phyloP scores from a whole-genome alignment of 2,329 filamentous ascomycete genomes.

The Purpureocillium takamizusanense region DNA sequence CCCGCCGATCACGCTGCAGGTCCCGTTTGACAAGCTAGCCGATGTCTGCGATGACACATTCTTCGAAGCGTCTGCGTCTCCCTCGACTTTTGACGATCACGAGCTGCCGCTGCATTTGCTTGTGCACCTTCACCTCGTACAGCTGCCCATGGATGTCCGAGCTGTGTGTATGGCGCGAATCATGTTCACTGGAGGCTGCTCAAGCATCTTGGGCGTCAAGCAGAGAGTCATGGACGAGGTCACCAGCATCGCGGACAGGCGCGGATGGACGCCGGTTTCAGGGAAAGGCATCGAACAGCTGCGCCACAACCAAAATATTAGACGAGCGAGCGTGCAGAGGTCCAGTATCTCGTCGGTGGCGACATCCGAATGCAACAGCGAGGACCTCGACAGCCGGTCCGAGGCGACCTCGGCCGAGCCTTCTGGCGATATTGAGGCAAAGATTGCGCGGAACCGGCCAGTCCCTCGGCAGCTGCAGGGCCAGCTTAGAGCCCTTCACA shows the following conservation, averaged over 20 bases:
- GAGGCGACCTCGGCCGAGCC: slow-evolving; percentile 14
- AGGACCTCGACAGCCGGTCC: slow-evolving; percentile 13
- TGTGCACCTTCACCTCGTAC: slow-evolving; percentile 66
- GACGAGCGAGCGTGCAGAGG: slow-evolving; percentile 14
- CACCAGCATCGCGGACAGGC: slow-evolving; percentile 50
- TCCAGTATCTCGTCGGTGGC: slow-evolving; percentile 12
- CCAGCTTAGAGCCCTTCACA: slow-evolving; percentile 55
- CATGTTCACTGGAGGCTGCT: slow-evolving; percentile 74
- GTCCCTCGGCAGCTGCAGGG: slow-evolving; percentile 41
- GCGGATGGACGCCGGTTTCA: slow-evolving; percentile 70
- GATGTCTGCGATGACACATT: slow-evolving; percentile 68
- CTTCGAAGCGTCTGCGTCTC: slow-evolving; percentile 47
- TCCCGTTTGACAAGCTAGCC: slow-evolving; percentile 63
- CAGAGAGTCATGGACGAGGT: slow-evolving; percentile 70
- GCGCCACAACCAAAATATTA: slow-evolving; percentile 33
- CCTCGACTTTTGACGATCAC: slow-evolving; percentile 69
- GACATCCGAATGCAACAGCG: slow-evolving; percentile 12
- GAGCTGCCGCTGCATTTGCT: slow-evolving; percentile 71
- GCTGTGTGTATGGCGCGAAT: slow-evolving; percentile 83
- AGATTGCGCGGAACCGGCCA: slow-evolving; percentile 23
- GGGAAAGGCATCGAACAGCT: slow-evolving; percentile 57
- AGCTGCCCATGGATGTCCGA: slow-evolving; percentile 72
- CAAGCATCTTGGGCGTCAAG: slow-evolving; percentile 71
- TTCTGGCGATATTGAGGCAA: slow-evolving; percentile 25
- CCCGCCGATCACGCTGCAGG: slow-evolving; percentile 45